A percentile compares a stretch with the other conserved stretches of the same genome.
Conservation (phyloP, 2,329 filamentous ascomycete genomes). For the Cladophialophora chaetospira region DNA sequence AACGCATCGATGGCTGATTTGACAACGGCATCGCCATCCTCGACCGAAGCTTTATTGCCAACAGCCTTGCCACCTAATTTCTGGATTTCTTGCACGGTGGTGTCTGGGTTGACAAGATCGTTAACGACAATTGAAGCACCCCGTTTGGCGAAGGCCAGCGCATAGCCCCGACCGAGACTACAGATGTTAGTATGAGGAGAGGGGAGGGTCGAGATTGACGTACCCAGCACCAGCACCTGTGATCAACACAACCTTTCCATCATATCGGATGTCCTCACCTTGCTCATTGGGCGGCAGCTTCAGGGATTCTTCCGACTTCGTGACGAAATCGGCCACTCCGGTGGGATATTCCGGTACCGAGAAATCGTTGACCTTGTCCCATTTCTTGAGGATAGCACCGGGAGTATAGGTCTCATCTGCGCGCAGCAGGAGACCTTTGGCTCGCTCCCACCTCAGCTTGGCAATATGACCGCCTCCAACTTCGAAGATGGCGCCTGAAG, state of each 20-base stretch:
- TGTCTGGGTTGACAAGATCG: conserved; percentile 89
- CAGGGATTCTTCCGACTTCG: conserved; percentile 78
- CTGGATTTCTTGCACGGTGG: conserved; percentile 88
- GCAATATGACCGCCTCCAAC: conserved; percentile 88
- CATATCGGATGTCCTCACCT: conserved; percentile 76
- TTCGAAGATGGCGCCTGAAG: conserved; percentile 91
- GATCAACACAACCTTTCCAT: conserved; percentile 79
- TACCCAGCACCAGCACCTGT: conserved; percentile 83
- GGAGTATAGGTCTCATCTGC: conserved; percentile 86
- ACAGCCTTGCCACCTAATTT: conserved; percentile 85
- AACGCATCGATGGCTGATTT: conserved; percentile 92
- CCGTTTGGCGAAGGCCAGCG: conserved; percentile 79
- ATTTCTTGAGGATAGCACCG: conserved; percentile 83
- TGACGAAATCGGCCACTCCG: conserved; percentile 85
- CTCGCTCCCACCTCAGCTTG: conserved; percentile 93
- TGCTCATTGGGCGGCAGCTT: conserved; percentile 72
- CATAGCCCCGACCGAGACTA: conserved; percentile 87
- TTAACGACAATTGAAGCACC: conserved; percentile 90
- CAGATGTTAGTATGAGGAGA: conserved; percentile 33
- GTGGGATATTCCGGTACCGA: conserved; percentile 78
- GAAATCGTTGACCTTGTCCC: conserved; percentile 86
- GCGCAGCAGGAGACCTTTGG: conserved; percentile 84
- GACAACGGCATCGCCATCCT: conserved; percentile 87
- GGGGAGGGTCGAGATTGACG: conserved; percentile 34
- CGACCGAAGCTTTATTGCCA: conserved; percentile 88